These are phyloP conservation scores for Combretum micranthum DNA, from an alignment of 345 rosid genomes.

Conservation along the genomic window DNA sequence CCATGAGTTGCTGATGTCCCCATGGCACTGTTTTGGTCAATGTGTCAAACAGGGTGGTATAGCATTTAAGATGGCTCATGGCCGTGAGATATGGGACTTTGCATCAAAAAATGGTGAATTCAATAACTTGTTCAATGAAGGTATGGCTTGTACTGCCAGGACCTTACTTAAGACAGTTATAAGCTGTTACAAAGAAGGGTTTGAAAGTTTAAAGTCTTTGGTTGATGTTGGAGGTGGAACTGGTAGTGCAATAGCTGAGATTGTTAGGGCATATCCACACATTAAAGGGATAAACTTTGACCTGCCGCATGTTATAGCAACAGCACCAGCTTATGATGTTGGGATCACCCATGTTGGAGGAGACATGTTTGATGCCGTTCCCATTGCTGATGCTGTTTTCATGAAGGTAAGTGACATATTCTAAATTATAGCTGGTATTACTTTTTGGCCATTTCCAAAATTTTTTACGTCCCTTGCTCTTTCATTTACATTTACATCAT, in stretches of 20 bases:
- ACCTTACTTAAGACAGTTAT: slow-evolving; percentile 1
- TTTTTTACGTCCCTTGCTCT: too few relatives aligned
- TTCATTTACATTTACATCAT: too few relatives aligned
- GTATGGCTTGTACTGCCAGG: slow-evolving; percentile 8
- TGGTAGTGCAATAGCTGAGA: background rate
- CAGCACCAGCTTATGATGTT: background rate
- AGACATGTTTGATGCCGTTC: too few relatives aligned
- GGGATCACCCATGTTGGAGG: too few relatives aligned
- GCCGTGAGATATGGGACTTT: slow-evolving; percentile 4
- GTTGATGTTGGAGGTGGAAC: slow-evolving; percentile 17
- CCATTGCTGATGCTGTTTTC: too few relatives aligned
- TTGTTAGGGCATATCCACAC: slow-evolving; percentile 8
- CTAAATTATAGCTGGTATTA: too few relatives aligned
- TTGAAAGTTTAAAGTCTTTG: slow-evolving; percentile 5
- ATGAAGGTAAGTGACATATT: too few relatives aligned
- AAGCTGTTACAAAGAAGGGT: slow-evolving; percentile 5
- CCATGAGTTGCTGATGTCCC: slow-evolving; percentile 12
- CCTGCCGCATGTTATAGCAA: slow-evolving; percentile 11
- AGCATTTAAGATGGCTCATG: slow-evolving; percentile 9
- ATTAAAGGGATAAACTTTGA: slow-evolving; percentile 14
- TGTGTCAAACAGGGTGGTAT: slow-evolving; percentile 10
- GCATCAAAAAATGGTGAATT: background rate
- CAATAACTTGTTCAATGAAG: slow-evolving; percentile 1
- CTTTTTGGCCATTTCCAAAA: too few relatives aligned
- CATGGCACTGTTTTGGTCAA: slow-evolving; percentile 3